A percentile compares a stretch with the other conserved stretches of the same genome.
phyloP scores from a whole-genome alignment of 176 grass and related monocot species.

The Thinopyrum elongatum region DNA sequence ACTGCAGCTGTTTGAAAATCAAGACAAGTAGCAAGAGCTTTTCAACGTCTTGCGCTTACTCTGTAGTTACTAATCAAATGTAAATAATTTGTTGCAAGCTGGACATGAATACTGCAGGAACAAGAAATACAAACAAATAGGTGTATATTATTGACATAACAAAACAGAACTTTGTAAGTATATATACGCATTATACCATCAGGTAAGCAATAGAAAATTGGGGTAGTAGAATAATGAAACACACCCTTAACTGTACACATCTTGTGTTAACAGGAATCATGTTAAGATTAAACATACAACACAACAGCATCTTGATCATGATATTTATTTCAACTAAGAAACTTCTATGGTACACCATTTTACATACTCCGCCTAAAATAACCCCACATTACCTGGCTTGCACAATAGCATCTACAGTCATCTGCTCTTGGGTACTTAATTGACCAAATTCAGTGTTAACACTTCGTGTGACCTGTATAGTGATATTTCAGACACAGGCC shows the following conservation, averaged over 20 bases:
- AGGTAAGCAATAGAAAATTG: not conserved
- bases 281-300: slow-evolving; percentile 21
- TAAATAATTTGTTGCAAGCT: not conserved
- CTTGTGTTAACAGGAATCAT: not conserved
- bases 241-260: not conserved
- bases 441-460: slow-evolving; percentile 75
- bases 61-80: not conserved
- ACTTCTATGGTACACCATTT: not conserved
- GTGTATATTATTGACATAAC: not conserved
- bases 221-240: not conserved
- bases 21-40: not conserved
- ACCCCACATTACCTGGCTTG: slow-evolving; percentile 66
- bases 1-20: not conserved
- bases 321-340: not conserved
- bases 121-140: not conserved
- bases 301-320: slow-evolving; percentile 11
- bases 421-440: slow-evolving; percentile 82
- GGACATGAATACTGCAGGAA: not conserved
- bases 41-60: not conserved
- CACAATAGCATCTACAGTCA: slow-evolving; percentile 92
- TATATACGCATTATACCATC: not conserved
- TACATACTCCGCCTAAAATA: not conserved
- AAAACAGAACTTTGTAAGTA: not conserved
- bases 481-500: slow-evolving; percentile 14
- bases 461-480: slow-evolving; percentile 82